Conservation (phyloP, 2,329 filamentous ascomycete species). For the Lachnellula occidentalis region DNA sequence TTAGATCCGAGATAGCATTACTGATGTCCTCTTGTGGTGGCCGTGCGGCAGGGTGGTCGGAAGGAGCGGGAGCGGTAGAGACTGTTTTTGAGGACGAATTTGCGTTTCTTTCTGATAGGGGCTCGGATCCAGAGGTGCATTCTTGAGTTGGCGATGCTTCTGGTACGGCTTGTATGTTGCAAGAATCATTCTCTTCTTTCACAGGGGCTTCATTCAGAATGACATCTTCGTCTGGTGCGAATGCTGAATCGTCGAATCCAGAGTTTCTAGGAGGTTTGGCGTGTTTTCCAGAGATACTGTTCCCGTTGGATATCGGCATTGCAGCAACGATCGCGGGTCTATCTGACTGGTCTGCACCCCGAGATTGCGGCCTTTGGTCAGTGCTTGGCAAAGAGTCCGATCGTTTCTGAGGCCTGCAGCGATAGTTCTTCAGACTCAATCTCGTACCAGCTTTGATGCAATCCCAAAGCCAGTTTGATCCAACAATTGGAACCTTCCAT, state of each 20-base stretch:
- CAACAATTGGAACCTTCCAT: conserved; percentile 76
- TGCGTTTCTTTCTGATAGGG: conserved; percentile 28
- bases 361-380: conserved; percentile 1
- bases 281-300: conserved; percentile 10
- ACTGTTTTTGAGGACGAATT: conserved; percentile 27
- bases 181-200: conserved; percentile 10
- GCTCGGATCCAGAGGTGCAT: conserved; percentile 13
- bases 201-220: conserved; percentile 2
- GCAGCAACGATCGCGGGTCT: conserved; percentile 7
- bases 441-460: conserved; percentile 59
- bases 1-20: conserved; percentile 27
- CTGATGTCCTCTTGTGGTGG: conserved; percentile 20
- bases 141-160: conserved; percentile 12
- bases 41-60: conserved; percentile 11
- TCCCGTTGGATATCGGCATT: not conserved
- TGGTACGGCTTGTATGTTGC: not conserved
- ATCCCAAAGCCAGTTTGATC: conserved; percentile 77
- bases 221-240: conserved; percentile 7
- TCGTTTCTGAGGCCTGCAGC: conserved; percentile 30
- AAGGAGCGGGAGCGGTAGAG: conserved; percentile 19
- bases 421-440: conserved; percentile 43
- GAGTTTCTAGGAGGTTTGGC: conserved; percentile 8
- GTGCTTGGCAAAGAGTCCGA: conserved; percentile 18
- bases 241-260: conserved; percentile 18
- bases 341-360: conserved; percentile 3